A percentile compares a stretch with the other conserved stretches of the same genome.
phyloP scores from a whole-genome alignment of 495 filamentous ascomycete genomes.

The Penicillium soppii region DNA sequence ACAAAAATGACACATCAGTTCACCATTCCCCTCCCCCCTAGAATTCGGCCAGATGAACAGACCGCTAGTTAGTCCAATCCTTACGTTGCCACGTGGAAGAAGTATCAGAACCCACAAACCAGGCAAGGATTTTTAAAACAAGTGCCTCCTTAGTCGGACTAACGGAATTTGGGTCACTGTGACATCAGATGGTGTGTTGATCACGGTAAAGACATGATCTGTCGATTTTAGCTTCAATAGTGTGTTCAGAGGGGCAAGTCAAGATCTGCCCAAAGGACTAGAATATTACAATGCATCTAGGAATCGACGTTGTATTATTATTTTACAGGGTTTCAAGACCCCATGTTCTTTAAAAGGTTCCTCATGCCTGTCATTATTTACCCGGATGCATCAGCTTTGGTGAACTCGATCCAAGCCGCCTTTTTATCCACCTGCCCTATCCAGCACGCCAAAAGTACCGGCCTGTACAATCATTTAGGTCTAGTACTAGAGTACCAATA shows the following conservation, averaged over 20 bases:
- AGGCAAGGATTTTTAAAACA: background rate
- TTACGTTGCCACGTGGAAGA: background rate
- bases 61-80: background rate
- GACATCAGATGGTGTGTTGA: background rate
- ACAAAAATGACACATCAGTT: too few relatives aligned
- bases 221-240: background rate
- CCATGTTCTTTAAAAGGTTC: too few relatives aligned
- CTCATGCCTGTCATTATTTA: too few relatives aligned
- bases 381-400: background rate
- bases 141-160: background rate
- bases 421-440: conserved; percentile 4
- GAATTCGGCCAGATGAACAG: background rate
- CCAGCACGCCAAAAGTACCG: background rate
- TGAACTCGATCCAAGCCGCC: background rate
- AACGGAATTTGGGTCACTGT: background rate
- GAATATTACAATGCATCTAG: too few relatives aligned
- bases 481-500: background rate
- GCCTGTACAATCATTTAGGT: background rate
- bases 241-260: too few relatives aligned
- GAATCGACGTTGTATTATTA: too few relatives aligned
- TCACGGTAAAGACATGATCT: background rate
- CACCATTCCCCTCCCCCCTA: too few relatives aligned
- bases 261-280: background rate
- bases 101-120: background rate
- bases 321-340: too few relatives aligned